These are phyloP conservation scores for Penicillium dipodomyicola DNA, from an alignment of 495 filamentous ascomycete genomes.

Conservation along the genomic window DNA sequence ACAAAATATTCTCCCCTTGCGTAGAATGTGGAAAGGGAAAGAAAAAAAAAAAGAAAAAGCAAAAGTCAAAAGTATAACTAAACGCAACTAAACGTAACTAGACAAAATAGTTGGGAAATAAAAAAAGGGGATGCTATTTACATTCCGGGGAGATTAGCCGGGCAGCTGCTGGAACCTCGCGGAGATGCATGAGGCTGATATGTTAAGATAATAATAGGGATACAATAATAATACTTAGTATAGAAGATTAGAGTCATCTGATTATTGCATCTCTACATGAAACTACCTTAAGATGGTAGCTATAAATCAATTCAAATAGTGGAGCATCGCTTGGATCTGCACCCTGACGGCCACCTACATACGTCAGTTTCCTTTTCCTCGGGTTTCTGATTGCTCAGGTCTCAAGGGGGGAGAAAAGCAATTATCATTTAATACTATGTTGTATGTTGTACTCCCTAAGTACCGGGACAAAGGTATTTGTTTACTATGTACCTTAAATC, in stretches of 20 bases:
- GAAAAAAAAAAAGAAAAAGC: background rate
- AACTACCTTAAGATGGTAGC: background rate
- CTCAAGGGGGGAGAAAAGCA: slow-evolving; percentile 1
- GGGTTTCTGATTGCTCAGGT: slow-evolving; percentile 10
- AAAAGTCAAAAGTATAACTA: background rate
- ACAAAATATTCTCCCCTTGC: slow-evolving; percentile 12
- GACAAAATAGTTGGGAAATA: background rate
- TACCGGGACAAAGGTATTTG: too few relatives aligned
- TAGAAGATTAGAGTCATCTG: background rate
- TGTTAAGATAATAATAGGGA: background rate
- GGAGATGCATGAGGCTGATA: slow-evolving; percentile 11
- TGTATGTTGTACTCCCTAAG: too few relatives aligned
- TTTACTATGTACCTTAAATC: too few relatives aligned
- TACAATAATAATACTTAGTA: background rate
- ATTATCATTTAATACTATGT: background rate
- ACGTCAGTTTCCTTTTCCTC: slow-evolving; percentile 14
- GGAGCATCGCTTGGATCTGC: slow-evolving; percentile 1
- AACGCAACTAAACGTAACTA: background rate
- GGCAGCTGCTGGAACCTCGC: slow-evolving; percentile 10
- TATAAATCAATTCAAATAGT: background rate
- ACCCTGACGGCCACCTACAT: slow-evolving; percentile 11
- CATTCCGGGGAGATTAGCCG: slow-evolving; percentile 18
- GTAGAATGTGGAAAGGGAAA: slow-evolving; percentile 1
- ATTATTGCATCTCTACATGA: background rate
- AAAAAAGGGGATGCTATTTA: slow-evolving; percentile 4